Percentiles rank a stretch among this genome's conserved stretches.
Evolutionary conservation across 1,284 basidiomycete species (phyloP).

Genomic region (Agroathelia rolfsii): DNA sequence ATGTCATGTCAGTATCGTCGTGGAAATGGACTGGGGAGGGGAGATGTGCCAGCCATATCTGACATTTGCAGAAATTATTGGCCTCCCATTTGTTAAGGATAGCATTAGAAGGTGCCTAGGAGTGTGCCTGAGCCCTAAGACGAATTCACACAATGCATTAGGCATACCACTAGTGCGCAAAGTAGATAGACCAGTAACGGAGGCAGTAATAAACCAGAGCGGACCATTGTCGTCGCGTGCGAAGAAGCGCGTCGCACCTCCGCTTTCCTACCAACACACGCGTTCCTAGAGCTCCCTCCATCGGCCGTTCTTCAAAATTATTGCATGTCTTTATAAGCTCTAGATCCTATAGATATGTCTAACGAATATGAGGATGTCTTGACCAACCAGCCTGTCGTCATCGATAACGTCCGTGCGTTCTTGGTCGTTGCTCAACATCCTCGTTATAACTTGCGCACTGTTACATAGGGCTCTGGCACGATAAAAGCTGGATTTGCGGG

Average conservation of each 20-base stretch:
- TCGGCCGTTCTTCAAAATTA: no score
- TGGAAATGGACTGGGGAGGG: slow-evolving; percentile 4
- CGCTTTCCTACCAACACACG: slow-evolving; percentile 2
- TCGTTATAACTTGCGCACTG: no score
- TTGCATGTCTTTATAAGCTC: no score
- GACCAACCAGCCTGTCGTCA: slow-evolving; percentile 89
- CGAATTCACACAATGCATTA: slow-evolving; percentile 14
- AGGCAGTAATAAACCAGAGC: slow-evolving; percentile 6
- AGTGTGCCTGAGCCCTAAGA: slow-evolving; percentile 5
- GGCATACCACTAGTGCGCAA: slow-evolving; percentile 13
- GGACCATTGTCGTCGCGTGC: slow-evolving; percentile 1
- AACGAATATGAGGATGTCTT: slow-evolving; percentile 83
- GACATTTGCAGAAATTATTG: slow-evolving; percentile 78
- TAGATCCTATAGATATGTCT: slow-evolving; percentile 41
- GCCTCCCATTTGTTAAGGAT: slow-evolving; percentile 70
- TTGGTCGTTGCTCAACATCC: no score
- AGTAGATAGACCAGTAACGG: slow-evolving; percentile 6
- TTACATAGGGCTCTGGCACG: slow-evolving; percentile 80
- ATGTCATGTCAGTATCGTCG: slow-evolving; percentile 7
- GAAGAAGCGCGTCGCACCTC: slow-evolving; percentile 6
- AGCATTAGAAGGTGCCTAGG: slow-evolving; percentile 35
- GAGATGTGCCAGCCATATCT: slow-evolving; percentile 16
- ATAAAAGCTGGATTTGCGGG: slow-evolving; percentile 98
- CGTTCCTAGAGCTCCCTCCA: slow-evolving; percentile 1
- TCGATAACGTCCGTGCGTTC: slow-evolving; percentile 77